phyloP scores from a whole-genome alignment of 164 flowering plant species.

The Sedum album region DNA sequence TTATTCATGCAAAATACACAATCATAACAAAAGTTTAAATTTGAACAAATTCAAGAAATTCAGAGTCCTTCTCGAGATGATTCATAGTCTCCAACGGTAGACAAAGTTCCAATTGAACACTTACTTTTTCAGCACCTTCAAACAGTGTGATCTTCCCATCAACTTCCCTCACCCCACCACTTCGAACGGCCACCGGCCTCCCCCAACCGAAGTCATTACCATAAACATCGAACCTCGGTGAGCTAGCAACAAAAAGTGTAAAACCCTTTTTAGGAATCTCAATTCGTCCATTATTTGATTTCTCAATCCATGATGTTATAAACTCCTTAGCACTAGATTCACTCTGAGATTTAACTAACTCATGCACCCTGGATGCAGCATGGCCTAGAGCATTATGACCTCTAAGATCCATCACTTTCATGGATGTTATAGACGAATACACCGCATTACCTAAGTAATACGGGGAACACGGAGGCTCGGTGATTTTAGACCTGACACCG shows the following conservation, averaged over 20 bases:
- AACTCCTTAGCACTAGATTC: not conserved
- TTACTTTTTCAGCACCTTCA: conserved; percentile 14
- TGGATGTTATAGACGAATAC: not conserved
- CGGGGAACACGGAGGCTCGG: conserved; percentile 23
- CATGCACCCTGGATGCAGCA: conserved; percentile 24
- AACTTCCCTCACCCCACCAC: conserved; percentile 13
- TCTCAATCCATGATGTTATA: no score
- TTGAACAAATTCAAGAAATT: conserved; percentile 14
- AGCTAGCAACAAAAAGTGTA: not conserved
- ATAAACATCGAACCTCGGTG: no score
- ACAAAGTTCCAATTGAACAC: conserved; percentile 15
- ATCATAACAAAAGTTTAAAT: not conserved
- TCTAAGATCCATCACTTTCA: conserved; percentile 22
- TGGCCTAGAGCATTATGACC: conserved; percentile 12
- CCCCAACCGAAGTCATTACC: no score
- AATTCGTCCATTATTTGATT: conserved; percentile 10
- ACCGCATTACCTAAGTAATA: conserved; percentile 34
- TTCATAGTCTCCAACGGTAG: conserved; percentile 9
- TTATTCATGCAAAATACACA: no score
- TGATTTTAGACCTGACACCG: conserved; percentile 15
- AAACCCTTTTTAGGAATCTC: not conserved
- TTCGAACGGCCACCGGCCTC: conserved; percentile 14
- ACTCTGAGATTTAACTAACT: conserved; percentile 10
- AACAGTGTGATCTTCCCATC: conserved; percentile 16
- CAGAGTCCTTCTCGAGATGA: no score